A percentile compares a stretch with the other conserved stretches of the same genome.
Evolutionary conservation across 305 asterid species (phyloP).

Genomic region (Solanum hybrid): DNA sequence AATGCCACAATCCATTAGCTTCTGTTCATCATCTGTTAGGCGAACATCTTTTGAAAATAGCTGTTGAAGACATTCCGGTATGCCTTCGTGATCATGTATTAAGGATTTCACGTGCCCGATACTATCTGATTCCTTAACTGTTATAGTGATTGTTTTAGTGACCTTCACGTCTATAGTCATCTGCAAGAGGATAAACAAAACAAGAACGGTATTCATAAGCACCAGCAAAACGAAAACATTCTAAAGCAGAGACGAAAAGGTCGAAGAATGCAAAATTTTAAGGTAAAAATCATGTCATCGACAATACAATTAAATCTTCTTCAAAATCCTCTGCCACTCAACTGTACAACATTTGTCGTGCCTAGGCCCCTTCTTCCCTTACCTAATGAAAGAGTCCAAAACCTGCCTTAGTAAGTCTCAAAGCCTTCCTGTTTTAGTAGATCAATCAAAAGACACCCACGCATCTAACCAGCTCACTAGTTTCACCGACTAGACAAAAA

Average conservation of each 20-base stretch:
- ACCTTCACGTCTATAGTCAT: background rate
- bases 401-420: background rate
- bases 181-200: background rate
- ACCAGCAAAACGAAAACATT: background rate
- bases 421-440: background rate
- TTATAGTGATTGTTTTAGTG: background rate
- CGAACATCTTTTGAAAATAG: background rate
- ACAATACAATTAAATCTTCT: background rate
- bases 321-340: background rate
- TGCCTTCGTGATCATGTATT: constrained; percentile 14
- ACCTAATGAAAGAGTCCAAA: background rate
- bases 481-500: background rate
- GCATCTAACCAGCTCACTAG: background rate
- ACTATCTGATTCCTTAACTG: background rate
- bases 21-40: constrained; percentile 9
- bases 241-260: background rate
- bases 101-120: background rate
- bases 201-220: background rate
- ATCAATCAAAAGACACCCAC: background rate
- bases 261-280: background rate
- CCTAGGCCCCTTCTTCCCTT: background rate
- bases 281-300: background rate
- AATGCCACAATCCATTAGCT: constrained; percentile 7
- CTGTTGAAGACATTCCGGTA: background rate
- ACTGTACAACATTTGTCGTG: background rate